Base-by-base conservation (phyloP, 192 early-diverging fungal genomes). In the Gryganskiella cystojenkinii region DNA sequence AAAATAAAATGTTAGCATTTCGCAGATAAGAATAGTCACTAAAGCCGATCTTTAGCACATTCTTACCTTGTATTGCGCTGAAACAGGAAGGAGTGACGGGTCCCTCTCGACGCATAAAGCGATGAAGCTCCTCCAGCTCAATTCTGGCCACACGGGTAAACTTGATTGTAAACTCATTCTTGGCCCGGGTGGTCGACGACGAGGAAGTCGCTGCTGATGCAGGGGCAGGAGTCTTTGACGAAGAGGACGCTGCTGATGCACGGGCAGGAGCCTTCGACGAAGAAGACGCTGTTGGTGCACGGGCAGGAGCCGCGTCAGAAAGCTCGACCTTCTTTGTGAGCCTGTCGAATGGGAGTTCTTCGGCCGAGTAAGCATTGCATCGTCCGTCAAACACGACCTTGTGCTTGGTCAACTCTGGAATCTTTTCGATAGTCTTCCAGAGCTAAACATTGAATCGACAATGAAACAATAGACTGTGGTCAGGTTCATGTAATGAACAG, bases 361-460 rank as follows among this genome's bases (percentile, higher is more conserved):
- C 22, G 1, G 74, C 46, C 0, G 74, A 43, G 22, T 78, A 78
- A 3, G 74, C 74, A 27, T 69, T 66, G 58, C 53, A 37, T 25
- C 24, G 49, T 25, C 74, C 74, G 28, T 78, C 74, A 42, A 78
- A 78, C 11, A 78, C 74, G n/a, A 25, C 52, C 49, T 59, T 64
- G 37, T 69, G 37, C 31, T 61, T 61, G 35, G 19, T 17, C 2
- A 78, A 22, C 56, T 78, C 74, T 20, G 74, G 74, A 30, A 78
- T 50, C 40, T 42, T 11, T 30, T 78, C 74, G 27, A 78, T 61
- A 0, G 69, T 31, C 25, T 59, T 64, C 74, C 74, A 78, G 30
- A 78, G 30, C 74, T 78, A 24, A 22, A 43, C 9, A 31, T 31
- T 10, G 10, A 14, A 50, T 22, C 1, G 52, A 15, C 4, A 24